A percentile compares a stretch with the other conserved stretches of the same genome.
These are phyloP conservation scores for Trichoderma koningii DNA, from an alignment of 2,329 filamentous ascomycete species.

Conservation along the genomic window DNA sequence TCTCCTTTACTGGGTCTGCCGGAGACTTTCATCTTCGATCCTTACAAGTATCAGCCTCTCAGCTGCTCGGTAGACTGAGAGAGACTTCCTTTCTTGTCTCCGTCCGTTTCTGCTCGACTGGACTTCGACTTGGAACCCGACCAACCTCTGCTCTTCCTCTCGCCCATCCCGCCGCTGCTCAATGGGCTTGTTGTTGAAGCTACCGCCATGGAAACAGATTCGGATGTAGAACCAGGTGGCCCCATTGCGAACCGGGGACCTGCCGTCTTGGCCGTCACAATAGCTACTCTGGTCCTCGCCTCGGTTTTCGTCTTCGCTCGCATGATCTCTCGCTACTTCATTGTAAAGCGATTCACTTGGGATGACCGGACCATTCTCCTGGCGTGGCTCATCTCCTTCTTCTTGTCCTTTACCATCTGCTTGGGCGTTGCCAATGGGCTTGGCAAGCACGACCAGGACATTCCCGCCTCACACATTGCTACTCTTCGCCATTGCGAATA, in stretches of 20 bases:
- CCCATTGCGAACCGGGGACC: conserved; percentile 55
- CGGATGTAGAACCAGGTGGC: conserved; percentile 32
- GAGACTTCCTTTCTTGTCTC: neutral
- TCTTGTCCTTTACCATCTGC: conserved; percentile 66
- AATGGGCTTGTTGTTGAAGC: conserved; percentile 26
- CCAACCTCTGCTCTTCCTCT: neutral
- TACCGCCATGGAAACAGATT: conserved; percentile 24
- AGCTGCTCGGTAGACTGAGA: neutral
- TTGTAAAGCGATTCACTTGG: conserved; percentile 70
- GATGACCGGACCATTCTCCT: conserved; percentile 82
- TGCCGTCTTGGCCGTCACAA: conserved; percentile 70
- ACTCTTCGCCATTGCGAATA: conserved; percentile 63
- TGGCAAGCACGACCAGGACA: conserved; percentile 66
- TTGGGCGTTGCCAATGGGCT: conserved; percentile 65
- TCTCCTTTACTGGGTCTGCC: conserved; percentile 20
- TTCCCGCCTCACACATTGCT: conserved; percentile 51
- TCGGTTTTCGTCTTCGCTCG: conserved; percentile 75
- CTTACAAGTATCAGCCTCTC: neutral
- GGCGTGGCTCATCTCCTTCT: conserved; percentile 74
- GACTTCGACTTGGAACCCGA: neutral
- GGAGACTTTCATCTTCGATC: conserved; percentile 1
- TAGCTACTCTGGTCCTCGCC: conserved; percentile 66
- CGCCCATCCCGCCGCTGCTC: neutral
- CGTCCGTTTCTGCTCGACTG: neutral
- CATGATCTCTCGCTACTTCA: conserved; percentile 69